Base-by-base conservation (phyloP, 305 asterid genomes). In the Fraxinus floribunda region DNA sequence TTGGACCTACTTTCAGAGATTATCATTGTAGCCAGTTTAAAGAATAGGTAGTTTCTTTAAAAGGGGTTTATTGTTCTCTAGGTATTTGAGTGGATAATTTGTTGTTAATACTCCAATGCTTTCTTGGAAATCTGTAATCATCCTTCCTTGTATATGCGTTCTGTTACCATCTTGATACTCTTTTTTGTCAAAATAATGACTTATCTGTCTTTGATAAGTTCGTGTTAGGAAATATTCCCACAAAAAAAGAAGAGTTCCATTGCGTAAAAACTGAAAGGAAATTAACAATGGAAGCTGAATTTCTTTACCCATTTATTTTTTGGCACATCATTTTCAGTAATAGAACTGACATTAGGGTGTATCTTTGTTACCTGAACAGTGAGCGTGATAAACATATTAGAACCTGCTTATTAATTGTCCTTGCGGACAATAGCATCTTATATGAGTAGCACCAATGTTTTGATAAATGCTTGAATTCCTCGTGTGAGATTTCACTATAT, bases 1-100 rank as follows among this genome's bases (percentile, higher is more conserved):
- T 77, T 57, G 34, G 79, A 34, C 79, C 68, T 78, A 57, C 79
- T 79, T 44, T 77, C n/a, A 78, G 35, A 22, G 16, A 24, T 64
- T 55, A 70, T 78, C 84, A 75, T 73, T 71, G 18, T 76, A 35
- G 26, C 66, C 60, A 3, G 55, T 81, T 30, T 26, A 18, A 41
- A 52, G 41, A 18, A 75, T 16, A 5, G 32, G 9, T 35, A 35
- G 74, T 79, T 86, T 7, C 39, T 70, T 35, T 68, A 8, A 9
- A 39, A 41, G 29, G 26, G 76, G 71, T 9, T 38, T 57, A n/a
- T 73, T 57, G 70, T 60, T 60, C 16, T 20, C 35, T 24, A 20
- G 73, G 32, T 70, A 39, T 78, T 78, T 72, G 11, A 9, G 49
- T 41, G 78, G 34, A 6, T 72, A 26, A 57, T 68, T 64, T 41